Evolutionary conservation across 768 basidiomycete species (phyloP).

Genomic region (Pulveroboletus sp.): DNA sequence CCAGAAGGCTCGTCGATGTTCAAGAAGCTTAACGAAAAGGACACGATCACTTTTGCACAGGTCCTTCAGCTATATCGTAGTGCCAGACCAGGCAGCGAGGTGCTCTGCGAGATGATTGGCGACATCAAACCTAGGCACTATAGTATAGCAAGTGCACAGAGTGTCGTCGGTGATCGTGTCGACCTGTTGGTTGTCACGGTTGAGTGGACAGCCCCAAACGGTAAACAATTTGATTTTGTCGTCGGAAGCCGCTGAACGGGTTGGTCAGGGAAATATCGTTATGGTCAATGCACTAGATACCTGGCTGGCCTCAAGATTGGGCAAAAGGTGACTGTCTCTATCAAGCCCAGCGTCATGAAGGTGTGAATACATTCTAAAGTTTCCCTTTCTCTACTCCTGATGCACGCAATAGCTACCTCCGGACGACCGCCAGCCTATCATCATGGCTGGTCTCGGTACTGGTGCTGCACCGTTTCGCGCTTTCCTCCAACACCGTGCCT

Average conservation of each 20-base stretch:
- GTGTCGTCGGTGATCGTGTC: constrained; percentile 90
- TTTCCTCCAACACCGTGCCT: constrained; percentile 93
- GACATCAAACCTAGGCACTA: constrained; percentile 98
- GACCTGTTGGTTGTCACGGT: constrained; percentile 95
- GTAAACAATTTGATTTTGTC: constrained; percentile 39
- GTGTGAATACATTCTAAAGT: constrained; percentile 35
- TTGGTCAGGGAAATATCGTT: constrained; percentile 60
- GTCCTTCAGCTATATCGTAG: constrained; percentile 70
- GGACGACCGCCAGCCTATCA: constrained; percentile 79
- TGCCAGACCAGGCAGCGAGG: constrained; percentile 79
- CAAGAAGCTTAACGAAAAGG: constrained; percentile 93
- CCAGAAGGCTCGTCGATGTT: constrained; percentile 89
- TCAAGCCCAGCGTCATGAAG: constrained; percentile 99
- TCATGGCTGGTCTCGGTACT: constrained; percentile 98
- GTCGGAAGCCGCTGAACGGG: constrained; percentile 3
- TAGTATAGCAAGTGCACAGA: constrained; percentile 94
- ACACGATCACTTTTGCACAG: constrained; percentile 91
- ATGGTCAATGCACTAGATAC: constrained; percentile 96
- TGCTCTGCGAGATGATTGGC: constrained; percentile 81
- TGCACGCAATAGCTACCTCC: constrained; percentile 63
- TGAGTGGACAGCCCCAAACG: constrained; percentile 83
- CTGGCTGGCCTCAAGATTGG: constrained; percentile 79
- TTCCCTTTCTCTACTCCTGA: constrained; percentile 6
- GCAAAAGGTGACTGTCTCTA: constrained; percentile 92
- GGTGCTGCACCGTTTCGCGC: constrained; percentile 99